phyloP scores from a whole-genome alignment of 306 rosid species.

The Fagus sylvatica region DNA sequence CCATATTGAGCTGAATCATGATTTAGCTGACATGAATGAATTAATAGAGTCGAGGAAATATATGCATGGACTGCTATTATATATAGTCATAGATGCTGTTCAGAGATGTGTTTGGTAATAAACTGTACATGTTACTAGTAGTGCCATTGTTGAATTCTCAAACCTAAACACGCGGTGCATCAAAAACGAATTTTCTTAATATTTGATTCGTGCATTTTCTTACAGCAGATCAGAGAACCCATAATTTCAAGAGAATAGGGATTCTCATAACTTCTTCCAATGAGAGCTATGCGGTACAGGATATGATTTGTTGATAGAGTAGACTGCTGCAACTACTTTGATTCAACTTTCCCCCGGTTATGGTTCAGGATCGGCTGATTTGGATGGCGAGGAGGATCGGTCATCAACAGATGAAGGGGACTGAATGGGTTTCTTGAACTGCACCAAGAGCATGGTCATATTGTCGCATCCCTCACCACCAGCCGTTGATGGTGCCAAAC shows the following conservation, averaged over 20 bases:
- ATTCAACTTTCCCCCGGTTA: constrained; percentile 30
- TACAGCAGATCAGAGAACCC: constrained; percentile 27
- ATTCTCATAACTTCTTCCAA: neutral
- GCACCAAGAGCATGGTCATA: constrained; percentile 97
- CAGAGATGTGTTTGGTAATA: constrained; percentile 7
- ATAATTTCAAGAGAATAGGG: constrained; percentile 11
- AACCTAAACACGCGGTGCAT: constrained; percentile 16
- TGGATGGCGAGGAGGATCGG: constrained; percentile 38
- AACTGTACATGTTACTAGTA: constrained; percentile 33
- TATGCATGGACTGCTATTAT: neutral
- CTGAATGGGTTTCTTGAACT: constrained; percentile 64
- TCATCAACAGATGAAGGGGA: constrained; percentile 37
- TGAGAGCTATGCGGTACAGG: neutral
- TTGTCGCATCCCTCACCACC: constrained; percentile 92
- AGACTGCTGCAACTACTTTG: constrained; percentile 24
- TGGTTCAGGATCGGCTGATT: constrained; percentile 40
- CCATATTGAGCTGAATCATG: no score
- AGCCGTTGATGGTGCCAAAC: constrained; percentile 89
- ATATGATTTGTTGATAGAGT: neutral
- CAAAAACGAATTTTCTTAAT: neutral
- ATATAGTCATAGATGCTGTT: neutral
- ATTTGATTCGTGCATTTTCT: constrained; percentile 3
- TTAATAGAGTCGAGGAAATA: no score
- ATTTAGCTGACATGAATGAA: no score
- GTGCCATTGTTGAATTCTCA: neutral